Evolutionary conservation across 192 early-diverging fungal species (phyloP).

Genomic region (Coemansia furcata): DNA sequence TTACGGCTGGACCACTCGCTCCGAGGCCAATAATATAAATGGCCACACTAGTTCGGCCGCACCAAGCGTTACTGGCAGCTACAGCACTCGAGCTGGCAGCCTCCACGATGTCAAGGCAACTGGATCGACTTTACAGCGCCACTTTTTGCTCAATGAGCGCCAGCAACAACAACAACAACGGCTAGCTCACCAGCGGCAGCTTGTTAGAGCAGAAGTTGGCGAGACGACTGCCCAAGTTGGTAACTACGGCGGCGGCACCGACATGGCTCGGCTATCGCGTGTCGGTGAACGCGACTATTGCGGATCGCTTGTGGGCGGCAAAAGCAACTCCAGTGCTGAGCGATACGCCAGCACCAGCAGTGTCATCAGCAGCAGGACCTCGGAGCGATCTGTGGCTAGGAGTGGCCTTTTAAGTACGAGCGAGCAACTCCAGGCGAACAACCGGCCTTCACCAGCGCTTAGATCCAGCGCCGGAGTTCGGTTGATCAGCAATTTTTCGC

Average conservation of each 20-base stretch:
- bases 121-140: conserved; percentile 10
- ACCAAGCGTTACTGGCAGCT: conserved; percentile 19
- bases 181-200: conserved; percentile 29
- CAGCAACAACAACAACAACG: conserved; percentile 50
- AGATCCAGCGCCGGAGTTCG: conserved; percentile 12
- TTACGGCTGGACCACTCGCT: conserved; percentile 38
- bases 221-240: background rate
- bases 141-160: conserved; percentile 27
- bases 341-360: background rate
- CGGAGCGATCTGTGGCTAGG: background rate
- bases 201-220: conserved; percentile 7
- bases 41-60: conserved; percentile 11
- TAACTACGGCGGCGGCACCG: conserved; percentile 3
- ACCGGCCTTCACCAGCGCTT: conserved; percentile 9
- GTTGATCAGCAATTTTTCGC: conserved; percentile 50
- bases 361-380: background rate
- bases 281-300: background rate
- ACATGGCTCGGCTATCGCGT: background rate
- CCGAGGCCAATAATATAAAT: conserved; percentile 16
- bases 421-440: background rate
- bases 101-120: conserved; percentile 19
- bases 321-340: background rate
- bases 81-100: conserved; percentile 24
- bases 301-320: conserved; percentile 9
- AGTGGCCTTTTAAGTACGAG: background rate